Conservation (phyloP, 1,139 yeast species). For the Saccharomyces pastorianus region DNA sequence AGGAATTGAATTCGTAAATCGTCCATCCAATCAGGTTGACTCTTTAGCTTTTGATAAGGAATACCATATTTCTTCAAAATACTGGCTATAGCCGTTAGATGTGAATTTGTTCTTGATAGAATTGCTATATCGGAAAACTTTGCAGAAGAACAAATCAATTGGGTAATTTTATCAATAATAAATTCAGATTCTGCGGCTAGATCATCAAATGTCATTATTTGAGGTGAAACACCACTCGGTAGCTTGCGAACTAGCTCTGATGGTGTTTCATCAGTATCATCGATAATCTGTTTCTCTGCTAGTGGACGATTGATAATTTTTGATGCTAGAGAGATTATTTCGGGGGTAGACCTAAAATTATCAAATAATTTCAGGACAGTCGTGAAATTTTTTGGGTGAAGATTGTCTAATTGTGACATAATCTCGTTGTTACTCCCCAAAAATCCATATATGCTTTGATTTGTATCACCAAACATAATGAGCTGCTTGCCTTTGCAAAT, state of each 20-base stretch:
- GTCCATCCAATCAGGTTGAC: constrained; percentile 47
- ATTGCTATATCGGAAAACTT: constrained; percentile 44
- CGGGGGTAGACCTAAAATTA: constrained; percentile 54
- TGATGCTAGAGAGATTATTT: constrained; percentile 40
- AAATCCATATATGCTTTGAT: constrained; percentile 65
- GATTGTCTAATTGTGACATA: constrained; percentile 26
- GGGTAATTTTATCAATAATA: constrained; percentile 18
- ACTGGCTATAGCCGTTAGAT: constrained; percentile 39
- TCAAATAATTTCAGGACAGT: constrained; percentile 36
- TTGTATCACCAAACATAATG: constrained; percentile 64
- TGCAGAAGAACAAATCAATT: constrained; percentile 22
- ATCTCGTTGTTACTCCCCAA: constrained; percentile 41
- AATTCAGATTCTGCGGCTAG: constrained; percentile 19
- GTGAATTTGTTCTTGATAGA: constrained; percentile 48
- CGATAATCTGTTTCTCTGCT: neutral
- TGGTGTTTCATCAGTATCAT: constrained; percentile 6
- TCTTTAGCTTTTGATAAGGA: constrained; percentile 38
- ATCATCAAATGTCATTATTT: constrained; percentile 9
- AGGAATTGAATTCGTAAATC: constrained; percentile 40
- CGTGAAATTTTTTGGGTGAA: constrained; percentile 17
- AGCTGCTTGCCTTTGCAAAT: constrained; percentile 42
- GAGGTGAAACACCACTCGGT: constrained; percentile 18
- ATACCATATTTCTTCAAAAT: constrained; percentile 39
- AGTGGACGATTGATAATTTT: constrained; percentile 7
- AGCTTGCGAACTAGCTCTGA: constrained; percentile 31